phyloP scores from a whole-genome alignment of 176 grass and related monocot species.

The Aegilops longissima region DNA sequence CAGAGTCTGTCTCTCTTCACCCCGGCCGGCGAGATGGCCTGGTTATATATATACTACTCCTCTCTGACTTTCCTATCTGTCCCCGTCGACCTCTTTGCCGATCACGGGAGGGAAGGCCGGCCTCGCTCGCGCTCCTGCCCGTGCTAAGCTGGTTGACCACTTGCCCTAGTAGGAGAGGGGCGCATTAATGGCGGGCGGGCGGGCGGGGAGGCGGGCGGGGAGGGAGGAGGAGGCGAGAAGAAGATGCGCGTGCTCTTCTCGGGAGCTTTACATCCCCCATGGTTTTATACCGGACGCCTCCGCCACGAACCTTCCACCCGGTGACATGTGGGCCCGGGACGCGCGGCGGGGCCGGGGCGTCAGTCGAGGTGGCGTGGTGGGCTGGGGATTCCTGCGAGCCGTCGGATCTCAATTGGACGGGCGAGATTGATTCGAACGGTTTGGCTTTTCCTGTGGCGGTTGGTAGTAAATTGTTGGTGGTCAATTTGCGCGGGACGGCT shows the following conservation, averaged over 20 bases:
- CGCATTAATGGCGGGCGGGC: slow-evolving; percentile 25
- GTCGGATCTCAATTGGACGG: neutral
- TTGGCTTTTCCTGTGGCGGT: neutral
- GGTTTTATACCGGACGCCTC: neutral
- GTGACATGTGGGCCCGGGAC: neutral
- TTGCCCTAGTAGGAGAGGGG: neutral
- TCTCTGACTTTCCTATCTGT: neutral
- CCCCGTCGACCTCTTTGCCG: neutral
- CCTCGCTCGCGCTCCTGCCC: too few species aligned
- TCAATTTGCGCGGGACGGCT: neutral
- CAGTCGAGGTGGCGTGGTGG: neutral
- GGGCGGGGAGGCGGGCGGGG: neutral
- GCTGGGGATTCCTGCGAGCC: neutral
- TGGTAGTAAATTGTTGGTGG: neutral
- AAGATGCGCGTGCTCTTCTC: neutral
- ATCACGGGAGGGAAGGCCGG: neutral
- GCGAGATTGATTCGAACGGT: rapidly evolving
- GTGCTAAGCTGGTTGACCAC: neutral
- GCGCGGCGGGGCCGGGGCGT: neutral
- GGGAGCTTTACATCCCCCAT: neutral
- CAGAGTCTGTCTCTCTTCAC: neutral
- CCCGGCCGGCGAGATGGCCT: neutral
- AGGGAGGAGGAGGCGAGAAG: neutral
- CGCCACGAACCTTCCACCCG: neutral
- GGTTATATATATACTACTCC: neutral